A percentile compares a stretch with the other conserved stretches of the same genome.
Evolutionary conservation across 768 basidiomycete species (phyloP).

Genomic region (Trametes cubensis): DNA sequence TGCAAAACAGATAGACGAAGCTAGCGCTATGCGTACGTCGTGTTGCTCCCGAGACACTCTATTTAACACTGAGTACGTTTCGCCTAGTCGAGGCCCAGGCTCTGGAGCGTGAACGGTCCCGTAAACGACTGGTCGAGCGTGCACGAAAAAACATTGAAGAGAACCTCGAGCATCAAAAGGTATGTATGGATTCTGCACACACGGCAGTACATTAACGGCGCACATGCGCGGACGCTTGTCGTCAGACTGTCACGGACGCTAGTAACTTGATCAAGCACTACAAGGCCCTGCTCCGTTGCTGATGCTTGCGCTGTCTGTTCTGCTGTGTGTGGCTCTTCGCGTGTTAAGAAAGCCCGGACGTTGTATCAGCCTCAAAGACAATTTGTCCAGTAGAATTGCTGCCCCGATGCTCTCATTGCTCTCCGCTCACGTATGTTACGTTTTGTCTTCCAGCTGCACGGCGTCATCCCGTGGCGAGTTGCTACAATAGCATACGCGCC

Average conservation of each 20-base stretch:
- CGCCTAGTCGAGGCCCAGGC: constrained; percentile 37
- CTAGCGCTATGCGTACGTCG: constrained; percentile 39
- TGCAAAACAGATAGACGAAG: constrained; percentile 34
- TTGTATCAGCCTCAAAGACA: no score
- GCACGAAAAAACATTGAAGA: constrained; percentile 40
- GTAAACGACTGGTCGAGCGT: constrained; percentile 37
- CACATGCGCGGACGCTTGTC: constrained; percentile 2
- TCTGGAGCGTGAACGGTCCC: constrained; percentile 37
- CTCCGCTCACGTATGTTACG: neutral
- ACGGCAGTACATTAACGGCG: neutral
- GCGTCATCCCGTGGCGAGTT: no score
- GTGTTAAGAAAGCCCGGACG: no score
- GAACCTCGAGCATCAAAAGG: constrained; percentile 43
- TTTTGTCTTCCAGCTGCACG: no score
- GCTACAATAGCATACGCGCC: no score
- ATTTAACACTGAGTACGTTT: neutral
- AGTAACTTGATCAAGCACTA: constrained; percentile 45
- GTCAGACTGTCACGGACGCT: constrained; percentile 42
- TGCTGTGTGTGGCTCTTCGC: neutral
- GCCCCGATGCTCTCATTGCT: neutral
- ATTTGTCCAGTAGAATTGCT: no score
- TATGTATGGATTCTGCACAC: constrained; percentile 9
- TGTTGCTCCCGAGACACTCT: no score
- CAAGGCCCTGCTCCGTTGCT: constrained; percentile 39
- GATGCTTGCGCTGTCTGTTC: neutral